phyloP scores from a whole-genome alignment of 768 basidiomycete species.

The Fomitopsis serialis region DNA sequence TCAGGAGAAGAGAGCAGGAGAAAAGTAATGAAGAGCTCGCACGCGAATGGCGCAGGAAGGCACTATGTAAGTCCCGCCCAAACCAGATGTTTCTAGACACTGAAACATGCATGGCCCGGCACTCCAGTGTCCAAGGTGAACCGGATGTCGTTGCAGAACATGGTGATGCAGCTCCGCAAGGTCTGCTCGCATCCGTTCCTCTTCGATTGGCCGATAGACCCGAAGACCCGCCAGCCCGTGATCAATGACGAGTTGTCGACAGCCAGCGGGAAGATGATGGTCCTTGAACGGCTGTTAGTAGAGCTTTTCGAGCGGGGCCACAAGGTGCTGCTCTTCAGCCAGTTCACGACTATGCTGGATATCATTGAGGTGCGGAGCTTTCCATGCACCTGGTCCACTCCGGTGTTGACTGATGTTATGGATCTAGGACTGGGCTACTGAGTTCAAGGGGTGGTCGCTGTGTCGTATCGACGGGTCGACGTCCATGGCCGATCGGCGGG shows the following conservation, averaged over 20 bases:
- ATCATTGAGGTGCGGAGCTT: conserved; percentile 71
- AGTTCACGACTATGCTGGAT: conserved; percentile 95
- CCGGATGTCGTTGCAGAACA: conserved; percentile 89
- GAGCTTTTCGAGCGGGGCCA: conserved; percentile 77
- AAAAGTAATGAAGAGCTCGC: conserved; percentile 50
- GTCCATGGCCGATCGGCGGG: conserved; percentile 71
- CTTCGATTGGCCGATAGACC: conserved; percentile 78
- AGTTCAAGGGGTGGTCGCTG: conserved; percentile 75
- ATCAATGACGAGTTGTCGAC: conserved; percentile 79
- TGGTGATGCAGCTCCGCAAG: conserved; percentile 95
- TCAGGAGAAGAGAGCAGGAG: conserved; percentile 30
- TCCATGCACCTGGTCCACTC: background rate
- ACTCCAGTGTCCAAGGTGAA: conserved; percentile 74
- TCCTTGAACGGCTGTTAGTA: conserved; percentile 81
- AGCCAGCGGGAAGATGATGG: conserved; percentile 95
- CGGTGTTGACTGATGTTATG: background rate
- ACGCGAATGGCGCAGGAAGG: conserved; percentile 49
- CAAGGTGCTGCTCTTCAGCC: conserved; percentile 84
- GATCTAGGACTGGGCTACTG: conserved; percentile 79
- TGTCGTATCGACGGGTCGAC: conserved; percentile 94
- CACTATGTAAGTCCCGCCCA: conserved; percentile 45
- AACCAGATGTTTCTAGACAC: background rate
- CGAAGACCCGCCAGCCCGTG: conserved; percentile 51
- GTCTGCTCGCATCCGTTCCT: conserved; percentile 91
- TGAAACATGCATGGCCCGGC: background rate